Evolutionary conservation across 768 basidiomycete species (phyloP), one percentile per base, ranked within the genome.

Genomic region (Lentinula sp.): DNA sequence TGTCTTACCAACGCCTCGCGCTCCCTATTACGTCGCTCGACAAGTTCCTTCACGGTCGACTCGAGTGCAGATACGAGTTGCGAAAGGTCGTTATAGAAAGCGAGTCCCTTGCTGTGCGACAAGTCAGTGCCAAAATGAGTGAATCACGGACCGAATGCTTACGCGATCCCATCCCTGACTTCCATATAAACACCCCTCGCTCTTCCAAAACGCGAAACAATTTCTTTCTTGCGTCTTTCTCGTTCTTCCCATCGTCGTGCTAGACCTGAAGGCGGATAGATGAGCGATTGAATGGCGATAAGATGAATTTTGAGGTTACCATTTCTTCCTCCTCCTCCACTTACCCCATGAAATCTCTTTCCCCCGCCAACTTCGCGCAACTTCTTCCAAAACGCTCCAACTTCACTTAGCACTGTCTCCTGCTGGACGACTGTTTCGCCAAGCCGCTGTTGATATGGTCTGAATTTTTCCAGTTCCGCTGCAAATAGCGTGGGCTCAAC

Each of bases 401-500:
- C 76, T 64, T 97, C 93, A 62, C 92, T 81, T 23, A 98, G 67
- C 1, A 85, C 80, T 8, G 79, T 71, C 58, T 89, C 84, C 65
- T 97, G 92, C 35, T 89, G 86, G 60, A 87, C 85, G 0, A 94
- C 81, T 0, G 93, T 93, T 2, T 88, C 81, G 4, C 84, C 75
- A 2, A 98, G 76, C 0, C 93, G 86, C 45, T 89, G 85, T 68
- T 97, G 94, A 68, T 91, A 95, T 0, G 95, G 93, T 21, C 85
- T 81, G 78, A 98, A 98, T 73, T 98, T 99, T 74, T 98, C 96
- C 21, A 98, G 82, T 70, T 98, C 95, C 8, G 88, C 83, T 0
- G 94, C 91, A 65, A 98, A 99, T 16, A 99, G 78, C 0, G 92
- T 82, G 0, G 91, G 89, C 65, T 98, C 94, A 9, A 90, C 89